Conservation (phyloP, 75 land plant genomes). For the Cunninghamia lanceolata region DNA sequence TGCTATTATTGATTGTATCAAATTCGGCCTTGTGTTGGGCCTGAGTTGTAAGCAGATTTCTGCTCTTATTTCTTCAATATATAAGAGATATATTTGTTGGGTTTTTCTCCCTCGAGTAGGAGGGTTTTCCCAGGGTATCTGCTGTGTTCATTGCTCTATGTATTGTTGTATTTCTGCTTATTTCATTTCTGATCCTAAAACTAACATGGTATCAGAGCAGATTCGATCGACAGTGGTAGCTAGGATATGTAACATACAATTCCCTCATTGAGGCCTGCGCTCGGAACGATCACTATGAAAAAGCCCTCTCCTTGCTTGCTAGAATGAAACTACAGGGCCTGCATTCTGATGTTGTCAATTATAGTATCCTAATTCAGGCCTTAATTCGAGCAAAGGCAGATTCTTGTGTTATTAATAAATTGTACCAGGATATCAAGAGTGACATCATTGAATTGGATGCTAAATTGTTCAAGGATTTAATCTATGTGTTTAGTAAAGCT, state of each 20-base stretch:
- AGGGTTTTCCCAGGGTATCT: no score
- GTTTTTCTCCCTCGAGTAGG: no score
- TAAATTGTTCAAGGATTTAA: slow-evolving; percentile 62
- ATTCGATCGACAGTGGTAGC: no score
- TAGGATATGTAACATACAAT: slow-evolving; percentile 60
- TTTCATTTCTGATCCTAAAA: no score
- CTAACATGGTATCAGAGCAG: no score
- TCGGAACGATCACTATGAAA: slow-evolving; percentile 39
- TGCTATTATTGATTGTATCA: no score
- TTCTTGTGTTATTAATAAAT: slow-evolving; percentile 24
- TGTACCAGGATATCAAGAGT: slow-evolving; percentile 45
- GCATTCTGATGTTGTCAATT: slow-evolving; percentile 61
- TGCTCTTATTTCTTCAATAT: no score
- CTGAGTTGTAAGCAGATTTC: no score
- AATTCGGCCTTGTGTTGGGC: no score
- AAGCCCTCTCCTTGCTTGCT: slow-evolving; percentile 55
- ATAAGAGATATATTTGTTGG: no score
- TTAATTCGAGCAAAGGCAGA: slow-evolving; percentile 41
- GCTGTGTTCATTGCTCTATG: no score
- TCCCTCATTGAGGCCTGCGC: slow-evolving; percentile 78
- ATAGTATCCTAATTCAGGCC: slow-evolving; percentile 65
- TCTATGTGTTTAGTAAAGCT: slow-evolving; percentile 54
- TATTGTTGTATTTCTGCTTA: no score
- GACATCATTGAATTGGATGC: slow-evolving; percentile 63
- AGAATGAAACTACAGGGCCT: slow-evolving; percentile 60